Evolutionary conservation across 345 rosid genomes (phyloP).

Genomic region (Aurinia saxatilis): DNA sequence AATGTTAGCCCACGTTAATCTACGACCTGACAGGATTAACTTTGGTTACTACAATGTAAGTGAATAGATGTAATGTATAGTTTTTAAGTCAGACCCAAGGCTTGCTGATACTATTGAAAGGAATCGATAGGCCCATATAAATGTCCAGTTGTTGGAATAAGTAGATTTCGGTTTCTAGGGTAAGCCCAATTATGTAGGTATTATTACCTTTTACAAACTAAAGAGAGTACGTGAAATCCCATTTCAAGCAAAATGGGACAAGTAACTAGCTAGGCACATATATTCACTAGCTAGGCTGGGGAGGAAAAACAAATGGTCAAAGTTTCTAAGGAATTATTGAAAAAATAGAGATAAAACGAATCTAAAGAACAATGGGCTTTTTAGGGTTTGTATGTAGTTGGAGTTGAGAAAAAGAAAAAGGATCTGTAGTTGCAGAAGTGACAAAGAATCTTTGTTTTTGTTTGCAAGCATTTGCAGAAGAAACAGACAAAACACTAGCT

Average conservation of each 20-base stretch:
- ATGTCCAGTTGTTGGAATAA: too few relatives aligned
- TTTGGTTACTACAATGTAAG: too few relatives aligned
- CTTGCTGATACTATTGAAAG: too few relatives aligned
- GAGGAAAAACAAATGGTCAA: neutral
- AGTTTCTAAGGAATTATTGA: neutral
- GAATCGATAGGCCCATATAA: too few relatives aligned
- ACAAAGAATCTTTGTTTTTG: slow-evolving; percentile 16
- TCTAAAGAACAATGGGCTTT: neutral
- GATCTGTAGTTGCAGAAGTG: neutral
- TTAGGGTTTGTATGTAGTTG: neutral
- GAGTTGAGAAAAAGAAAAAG: neutral
- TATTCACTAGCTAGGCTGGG: slow-evolving; percentile 14
- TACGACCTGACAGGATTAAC: too few relatives aligned
- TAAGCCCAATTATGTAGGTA: too few relatives aligned
- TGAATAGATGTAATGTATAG: too few relatives aligned
- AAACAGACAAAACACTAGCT: slow-evolving; percentile 14
- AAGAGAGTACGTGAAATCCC: neutral
- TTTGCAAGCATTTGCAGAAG: slow-evolving; percentile 14
- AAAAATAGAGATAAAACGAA: neutral
- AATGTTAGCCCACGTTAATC: too few relatives aligned
- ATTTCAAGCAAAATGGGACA: neutral
- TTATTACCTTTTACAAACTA: too few relatives aligned
- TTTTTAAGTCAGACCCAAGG: too few relatives aligned
- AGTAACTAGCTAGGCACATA: slow-evolving; percentile 12
- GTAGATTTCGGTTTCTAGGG: too few relatives aligned